Percentiles rank a stretch among this genome's conserved stretches.
These are phyloP conservation scores for Trichoderma sp. DNA, from an alignment of 2,329 filamentous ascomycete species.

Conservation along the genomic window DNA sequence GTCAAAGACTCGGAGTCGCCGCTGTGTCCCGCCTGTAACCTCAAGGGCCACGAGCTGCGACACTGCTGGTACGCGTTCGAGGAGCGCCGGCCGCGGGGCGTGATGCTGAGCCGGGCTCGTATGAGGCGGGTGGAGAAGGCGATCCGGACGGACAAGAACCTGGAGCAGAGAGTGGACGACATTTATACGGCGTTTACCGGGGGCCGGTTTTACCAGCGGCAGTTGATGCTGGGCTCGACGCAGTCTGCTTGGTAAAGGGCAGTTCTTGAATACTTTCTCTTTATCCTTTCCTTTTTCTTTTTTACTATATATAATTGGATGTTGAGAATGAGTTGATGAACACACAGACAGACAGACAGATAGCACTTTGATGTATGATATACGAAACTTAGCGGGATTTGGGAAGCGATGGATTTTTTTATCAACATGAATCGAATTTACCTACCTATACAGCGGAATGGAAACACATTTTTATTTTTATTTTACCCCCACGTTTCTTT, in stretches of 20 bases:
- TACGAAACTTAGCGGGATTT: not conserved
- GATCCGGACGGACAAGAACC: constrained; percentile 4
- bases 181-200: constrained; percentile 16
- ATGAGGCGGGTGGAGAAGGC: constrained; percentile 4
- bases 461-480: not conserved
- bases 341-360: not conserved
- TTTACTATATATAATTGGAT: not conserved
- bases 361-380: not conserved
- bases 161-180: constrained; percentile 16
- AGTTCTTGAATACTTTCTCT: not conserved
- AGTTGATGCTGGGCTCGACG: constrained; percentile 14
- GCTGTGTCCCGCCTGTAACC: constrained; percentile 12
- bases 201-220: constrained; percentile 15
- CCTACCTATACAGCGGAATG: not conserved
- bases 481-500: not conserved
- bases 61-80: constrained; percentile 22
- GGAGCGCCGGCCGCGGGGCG: constrained; percentile 3
- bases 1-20: constrained; percentile 1
- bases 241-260: constrained; percentile 9
- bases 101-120: constrained; percentile 10
- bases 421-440: not conserved
- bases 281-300: not conserved
- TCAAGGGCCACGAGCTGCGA: constrained; percentile 15
- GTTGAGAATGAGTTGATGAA: not conserved
- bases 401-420: not conserved